phyloP scores from a whole-genome alignment of 179 eudicot species.

The Patellifolia procumbens region DNA sequence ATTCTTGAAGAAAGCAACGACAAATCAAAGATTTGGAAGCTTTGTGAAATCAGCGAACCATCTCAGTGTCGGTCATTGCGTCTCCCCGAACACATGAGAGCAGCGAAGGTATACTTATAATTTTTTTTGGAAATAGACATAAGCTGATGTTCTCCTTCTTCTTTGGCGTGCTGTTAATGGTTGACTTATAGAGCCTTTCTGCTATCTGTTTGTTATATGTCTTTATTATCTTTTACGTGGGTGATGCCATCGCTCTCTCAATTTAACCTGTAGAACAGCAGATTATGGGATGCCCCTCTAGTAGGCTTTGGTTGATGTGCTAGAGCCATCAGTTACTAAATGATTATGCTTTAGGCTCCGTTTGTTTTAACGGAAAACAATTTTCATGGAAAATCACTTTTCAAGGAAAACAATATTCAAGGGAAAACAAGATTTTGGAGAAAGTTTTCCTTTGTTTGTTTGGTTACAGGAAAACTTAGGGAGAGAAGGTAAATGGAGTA shows the following conservation, averaged over 20 bases:
- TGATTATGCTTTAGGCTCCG: neutral
- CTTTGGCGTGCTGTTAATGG: neutral
- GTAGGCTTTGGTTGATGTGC: conserved; percentile 6
- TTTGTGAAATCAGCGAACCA: conserved; percentile 73
- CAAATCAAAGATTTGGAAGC: conserved; percentile 92
- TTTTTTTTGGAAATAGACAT: neutral
- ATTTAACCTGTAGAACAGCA: neutral
- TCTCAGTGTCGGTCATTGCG: conserved; percentile 77
- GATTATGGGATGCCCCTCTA: neutral
- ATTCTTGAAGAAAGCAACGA: conserved; percentile 73
- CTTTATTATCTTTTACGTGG: neutral
- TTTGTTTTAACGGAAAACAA: too few relatives aligned
- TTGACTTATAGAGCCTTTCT: neutral
- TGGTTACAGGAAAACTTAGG: too few relatives aligned
- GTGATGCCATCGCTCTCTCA: neutral
- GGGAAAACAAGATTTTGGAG: too few relatives aligned
- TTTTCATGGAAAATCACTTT: too few relatives aligned
- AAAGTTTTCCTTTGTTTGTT: too few relatives aligned
- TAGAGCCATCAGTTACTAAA: neutral
- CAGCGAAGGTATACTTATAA: conserved; percentile 53
- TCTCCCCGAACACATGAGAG: conserved; percentile 78
- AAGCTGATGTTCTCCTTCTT: neutral
- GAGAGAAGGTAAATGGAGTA: too few relatives aligned
- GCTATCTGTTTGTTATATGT: neutral
- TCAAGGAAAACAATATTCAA: too few relatives aligned